Evolutionary conservation across 805 yeast genomes (phyloP), one percentile per base, ranked within the genome.

Genomic region (Hanseniaspora mollemarum): DNA sequence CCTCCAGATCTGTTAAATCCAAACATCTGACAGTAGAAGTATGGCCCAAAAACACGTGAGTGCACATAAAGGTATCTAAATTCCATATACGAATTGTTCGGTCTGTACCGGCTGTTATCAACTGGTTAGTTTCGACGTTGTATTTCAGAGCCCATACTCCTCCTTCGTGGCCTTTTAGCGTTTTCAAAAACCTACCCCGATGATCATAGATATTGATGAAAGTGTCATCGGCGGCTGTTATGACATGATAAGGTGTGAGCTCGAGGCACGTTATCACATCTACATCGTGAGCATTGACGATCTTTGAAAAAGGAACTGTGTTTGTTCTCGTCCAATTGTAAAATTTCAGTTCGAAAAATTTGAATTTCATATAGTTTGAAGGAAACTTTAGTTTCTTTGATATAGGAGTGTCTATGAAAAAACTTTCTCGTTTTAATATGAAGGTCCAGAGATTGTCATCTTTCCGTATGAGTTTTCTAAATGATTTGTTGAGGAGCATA

Each of bases 61-160:
- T 86, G 63, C 97, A 90, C 56, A 74, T 74, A 1, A 90, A 95
- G 21, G 83, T 79, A 51, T 76, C 73, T 54, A 88, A 78, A 62
- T 88, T 86, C 98, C 98, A 92, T 4, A 92, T 79, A 53, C 98
- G 75, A 2, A 92, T 94, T 0, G 95, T 81, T 57, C 96, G 75
- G 66, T 92, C 98, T 0, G 96, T 90, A 1, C 95, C 83, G 0
- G 97, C 98, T 54, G 94, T 83, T 1, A 90, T 95, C 41, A 92
- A 71, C 3, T 63, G 61, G 10, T 66, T 66, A 8, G 87, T 86
- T 59, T 81, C 78, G 21, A 85, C 87, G 50, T 76, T 72, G 61
- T 87, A 88, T 65, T 90, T 87, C 62, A 92, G 72, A 1, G 98
- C 97, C 98, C 98, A 92, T 4, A 92, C 98, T 36, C 98, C 98